phyloP scores from a whole-genome alignment of 2,329 filamentous ascomycete genomes.

The Elsinoe necatrix region DNA sequence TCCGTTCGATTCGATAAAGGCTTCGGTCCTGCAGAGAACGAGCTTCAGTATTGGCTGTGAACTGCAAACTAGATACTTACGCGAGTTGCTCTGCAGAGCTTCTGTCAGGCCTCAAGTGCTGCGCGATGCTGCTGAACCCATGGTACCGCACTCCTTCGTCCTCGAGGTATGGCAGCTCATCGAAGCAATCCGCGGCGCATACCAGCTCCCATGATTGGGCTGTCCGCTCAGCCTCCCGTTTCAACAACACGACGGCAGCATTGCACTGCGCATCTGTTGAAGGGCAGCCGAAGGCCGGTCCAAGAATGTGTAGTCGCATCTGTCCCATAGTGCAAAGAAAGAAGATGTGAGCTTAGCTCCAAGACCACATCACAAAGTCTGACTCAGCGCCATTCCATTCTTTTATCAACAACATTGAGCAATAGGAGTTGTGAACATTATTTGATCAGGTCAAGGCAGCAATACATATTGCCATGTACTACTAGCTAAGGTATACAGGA shows the following conservation, averaged over 20 bases:
- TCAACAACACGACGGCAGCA: slow-evolving; percentile 70
- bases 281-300: slow-evolving; percentile 75
- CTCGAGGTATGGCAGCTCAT: slow-evolving; percentile 35
- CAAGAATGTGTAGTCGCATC: slow-evolving; percentile 69
- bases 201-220: slow-evolving; percentile 56
- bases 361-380: slow-evolving; percentile 15
- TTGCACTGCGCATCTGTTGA: slow-evolving; percentile 90
- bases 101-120: slow-evolving; percentile 41
- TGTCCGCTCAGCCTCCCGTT: slow-evolving; percentile 26
- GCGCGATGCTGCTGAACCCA: slow-evolving; percentile 54
- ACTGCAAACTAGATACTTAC: slow-evolving; percentile 11
- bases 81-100: slow-evolving; percentile 20
- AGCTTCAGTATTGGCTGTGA: not conserved
- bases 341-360: not conserved
- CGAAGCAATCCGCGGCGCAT: slow-evolving; percentile 40
- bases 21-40: slow-evolving; percentile 18
- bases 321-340: not conserved
- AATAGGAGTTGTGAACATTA: not conserved
- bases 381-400: not conserved
- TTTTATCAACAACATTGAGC: not conserved
- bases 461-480: not conserved
- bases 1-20: slow-evolving; percentile 65
- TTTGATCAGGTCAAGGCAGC: not conserved
- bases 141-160: slow-evolving; percentile 49
- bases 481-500: too few species aligned